Evolutionary conservation across 208 protist genomes (phyloP).

Genomic region (Vickermania ingenoplastis): DNA sequence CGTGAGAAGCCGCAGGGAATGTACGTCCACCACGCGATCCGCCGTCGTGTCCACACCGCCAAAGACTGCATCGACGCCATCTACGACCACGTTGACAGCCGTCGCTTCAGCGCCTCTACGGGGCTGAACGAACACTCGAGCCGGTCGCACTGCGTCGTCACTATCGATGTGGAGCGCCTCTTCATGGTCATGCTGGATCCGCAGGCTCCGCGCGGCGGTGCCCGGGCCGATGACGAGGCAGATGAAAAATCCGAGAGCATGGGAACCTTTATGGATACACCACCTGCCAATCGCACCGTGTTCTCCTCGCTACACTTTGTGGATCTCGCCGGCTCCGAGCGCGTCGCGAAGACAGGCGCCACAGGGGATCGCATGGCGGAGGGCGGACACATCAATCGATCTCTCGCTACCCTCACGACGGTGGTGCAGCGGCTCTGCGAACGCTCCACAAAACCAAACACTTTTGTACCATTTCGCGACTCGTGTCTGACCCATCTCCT

Average conservation of each 20-base stretch:
- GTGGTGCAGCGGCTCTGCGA: conserved; percentile 64
- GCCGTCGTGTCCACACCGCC: conserved; percentile 31
- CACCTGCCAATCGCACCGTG: conserved; percentile 12
- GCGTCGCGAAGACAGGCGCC: conserved; percentile 89
- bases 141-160: conserved; percentile 94
- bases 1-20: conserved; percentile 71
- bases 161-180: conserved; percentile 79
- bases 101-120: conserved; percentile 64
- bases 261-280: background rate
- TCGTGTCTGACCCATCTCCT: conserved; percentile 90
- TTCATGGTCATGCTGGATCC: conserved; percentile 3
- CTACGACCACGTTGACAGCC: conserved; percentile 25
- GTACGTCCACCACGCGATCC: conserved; percentile 72
- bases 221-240: background rate
- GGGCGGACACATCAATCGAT: conserved; percentile 88
- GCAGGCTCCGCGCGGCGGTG: background rate
- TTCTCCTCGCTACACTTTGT: conserved; percentile 89
- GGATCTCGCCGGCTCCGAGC: conserved; percentile 88
- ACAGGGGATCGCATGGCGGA: conserved; percentile 90
- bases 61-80: conserved; percentile 57
- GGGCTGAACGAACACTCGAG: conserved; percentile 92
- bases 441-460: background rate
- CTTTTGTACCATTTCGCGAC: conserved; percentile 89
- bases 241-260: background rate
- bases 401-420: conserved; percentile 60